Evolutionary conservation across 2,329 filamentous ascomycete genomes (phyloP).

Genomic region (Cladorrhinum sp.): DNA sequence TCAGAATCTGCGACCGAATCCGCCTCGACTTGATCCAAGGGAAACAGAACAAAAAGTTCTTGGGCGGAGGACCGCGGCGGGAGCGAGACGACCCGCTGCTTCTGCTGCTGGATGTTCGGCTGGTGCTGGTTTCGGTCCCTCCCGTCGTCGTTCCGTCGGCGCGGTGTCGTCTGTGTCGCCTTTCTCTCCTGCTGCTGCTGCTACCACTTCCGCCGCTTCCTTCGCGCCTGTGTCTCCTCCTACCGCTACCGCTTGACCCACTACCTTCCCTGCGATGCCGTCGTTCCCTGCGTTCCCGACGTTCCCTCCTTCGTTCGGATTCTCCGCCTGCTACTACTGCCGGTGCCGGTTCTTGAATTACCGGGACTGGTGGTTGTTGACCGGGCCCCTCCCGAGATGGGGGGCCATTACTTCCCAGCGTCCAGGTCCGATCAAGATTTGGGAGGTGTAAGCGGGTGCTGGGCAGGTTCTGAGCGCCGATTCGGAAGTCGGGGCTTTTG

Average conservation of each 20-base stretch:
- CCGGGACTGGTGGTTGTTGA: not conserved
- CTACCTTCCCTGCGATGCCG: conserved; percentile 12
- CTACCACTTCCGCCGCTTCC: conserved; percentile 12
- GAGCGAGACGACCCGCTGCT: not conserved
- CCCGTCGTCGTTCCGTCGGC: conserved; percentile 7
- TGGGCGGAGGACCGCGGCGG: conserved; percentile 34
- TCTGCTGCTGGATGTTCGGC: conserved; percentile 10
- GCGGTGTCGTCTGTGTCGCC: conserved; percentile 13
- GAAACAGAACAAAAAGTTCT: conserved; percentile 52
- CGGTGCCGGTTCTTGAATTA: conserved; percentile 20
- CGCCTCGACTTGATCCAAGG: conserved; percentile 54
- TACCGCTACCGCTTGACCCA: conserved; percentile 1
- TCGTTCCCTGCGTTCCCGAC: not conserved
- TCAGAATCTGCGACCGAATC: conserved; percentile 54
- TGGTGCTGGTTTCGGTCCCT: conserved; percentile 6
- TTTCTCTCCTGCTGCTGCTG: conserved; percentile 8
- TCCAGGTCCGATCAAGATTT: conserved; percentile 40
- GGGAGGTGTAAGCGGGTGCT: conserved; percentile 43
- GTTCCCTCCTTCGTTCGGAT: not conserved
- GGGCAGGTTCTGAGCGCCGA: conserved; percentile 39
- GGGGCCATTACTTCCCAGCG: conserved; percentile 35
- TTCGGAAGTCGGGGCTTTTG: conserved; percentile 45
- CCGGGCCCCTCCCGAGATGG: conserved; percentile 27
- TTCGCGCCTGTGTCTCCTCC: conserved; percentile 20
- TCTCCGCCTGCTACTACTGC: conserved; percentile 10